Evolutionary conservation across 148 eudicot species (phyloP).

Genomic region (Rhododendron henanense): DNA sequence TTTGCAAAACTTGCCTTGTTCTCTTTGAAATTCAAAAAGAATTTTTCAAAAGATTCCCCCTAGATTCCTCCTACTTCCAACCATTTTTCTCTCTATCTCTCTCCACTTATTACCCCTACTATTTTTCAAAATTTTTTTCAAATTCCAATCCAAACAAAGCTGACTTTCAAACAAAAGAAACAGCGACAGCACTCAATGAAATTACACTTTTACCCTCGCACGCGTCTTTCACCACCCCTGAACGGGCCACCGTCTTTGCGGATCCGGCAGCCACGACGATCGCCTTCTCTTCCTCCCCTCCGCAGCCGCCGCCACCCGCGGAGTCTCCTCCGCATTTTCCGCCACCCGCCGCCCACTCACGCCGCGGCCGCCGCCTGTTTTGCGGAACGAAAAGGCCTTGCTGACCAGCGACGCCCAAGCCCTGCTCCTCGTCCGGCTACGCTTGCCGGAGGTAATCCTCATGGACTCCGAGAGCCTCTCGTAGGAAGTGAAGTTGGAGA

Average conservation of each 20-base stretch:
- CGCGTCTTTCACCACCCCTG: not conserved
- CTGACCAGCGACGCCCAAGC: not conserved
- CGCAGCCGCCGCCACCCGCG: not conserved
- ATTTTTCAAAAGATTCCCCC: too few relatives aligned
- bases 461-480: not conserved
- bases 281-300: not conserved
- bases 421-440: not conserved
- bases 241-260: conserved; percentile 9
- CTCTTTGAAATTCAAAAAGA: too few relatives aligned
- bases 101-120: too few relatives aligned
- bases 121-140: too few relatives aligned
- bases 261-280: conserved; percentile 8
- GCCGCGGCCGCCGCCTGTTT: not conserved
- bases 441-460: not conserved
- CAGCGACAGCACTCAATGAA: not conserved
- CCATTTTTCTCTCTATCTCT: too few relatives aligned
- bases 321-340: not conserved
- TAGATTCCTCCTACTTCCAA: too few relatives aligned
- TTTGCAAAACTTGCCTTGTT: not conserved
- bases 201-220: not conserved
- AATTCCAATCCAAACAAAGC: too few relatives aligned
- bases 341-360: too few relatives aligned
- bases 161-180: not conserved
- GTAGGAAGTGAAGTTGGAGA: not conserved
- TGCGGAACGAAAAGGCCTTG: not conserved